Evolutionary conservation across 2,329 filamentous ascomycete genomes (phyloP).

Genomic region (Penicillium sp.): DNA sequence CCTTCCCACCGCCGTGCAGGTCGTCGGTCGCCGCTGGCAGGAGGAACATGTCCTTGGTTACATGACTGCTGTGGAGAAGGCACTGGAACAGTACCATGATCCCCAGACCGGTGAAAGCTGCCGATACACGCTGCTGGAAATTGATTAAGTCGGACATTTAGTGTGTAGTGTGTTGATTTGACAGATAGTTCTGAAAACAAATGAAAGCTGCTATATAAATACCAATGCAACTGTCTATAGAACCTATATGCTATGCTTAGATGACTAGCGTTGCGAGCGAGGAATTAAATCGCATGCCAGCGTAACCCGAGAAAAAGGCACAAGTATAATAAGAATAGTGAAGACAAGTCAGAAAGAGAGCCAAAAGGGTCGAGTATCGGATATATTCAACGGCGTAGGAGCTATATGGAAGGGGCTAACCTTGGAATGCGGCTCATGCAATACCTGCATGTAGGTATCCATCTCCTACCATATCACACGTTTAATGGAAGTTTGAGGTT

Average conservation of each 20-base stretch:
- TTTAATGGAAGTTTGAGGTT: too few relatives aligned
- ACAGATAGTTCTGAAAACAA: neutral
- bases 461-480: too few relatives aligned
- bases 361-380: neutral
- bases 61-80: slow-evolving; percentile 76
- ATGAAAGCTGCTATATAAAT: neutral
- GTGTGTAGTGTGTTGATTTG: neutral
- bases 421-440: too few relatives aligned
- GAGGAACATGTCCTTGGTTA: slow-evolving; percentile 83
- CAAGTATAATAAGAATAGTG: neutral
- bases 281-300: neutral
- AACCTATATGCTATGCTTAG: neutral
- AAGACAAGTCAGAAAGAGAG: neutral
- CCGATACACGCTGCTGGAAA: slow-evolving; percentile 38
- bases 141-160: slow-evolving; percentile 28
- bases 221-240: neutral
- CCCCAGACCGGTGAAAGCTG: slow-evolving; percentile 32
- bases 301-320: neutral
- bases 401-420: too few relatives aligned
- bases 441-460: too few relatives aligned
- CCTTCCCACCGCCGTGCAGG: slow-evolving; percentile 79
- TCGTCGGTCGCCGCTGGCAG: slow-evolving; percentile 74
- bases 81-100: slow-evolving; percentile 54
- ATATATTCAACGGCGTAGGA: neutral
- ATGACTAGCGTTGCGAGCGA: neutral